Evolutionary conservation across 208 protist species (phyloP).

Genomic region (Leishmania turanica): DNA sequence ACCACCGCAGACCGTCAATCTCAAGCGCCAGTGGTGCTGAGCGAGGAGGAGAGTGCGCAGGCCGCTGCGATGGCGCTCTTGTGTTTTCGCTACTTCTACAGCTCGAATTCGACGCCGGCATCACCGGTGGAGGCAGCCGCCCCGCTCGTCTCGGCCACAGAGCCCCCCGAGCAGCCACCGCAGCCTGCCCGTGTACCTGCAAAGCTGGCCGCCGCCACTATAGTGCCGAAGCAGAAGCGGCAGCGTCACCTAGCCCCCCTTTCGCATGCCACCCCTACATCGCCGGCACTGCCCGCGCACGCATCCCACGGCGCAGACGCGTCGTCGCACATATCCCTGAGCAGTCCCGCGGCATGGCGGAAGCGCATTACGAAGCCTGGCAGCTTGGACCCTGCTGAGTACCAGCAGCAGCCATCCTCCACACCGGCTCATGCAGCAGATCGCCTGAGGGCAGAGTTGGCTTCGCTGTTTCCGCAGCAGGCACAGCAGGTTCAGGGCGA

Average conservation of each 20-base stretch:
- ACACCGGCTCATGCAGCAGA: not conserved
- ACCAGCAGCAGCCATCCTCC: not conserved
- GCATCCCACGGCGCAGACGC: not conserved
- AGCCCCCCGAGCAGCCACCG: not conserved
- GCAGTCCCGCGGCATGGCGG: slow-evolving; percentile 25
- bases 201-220: not conserved
- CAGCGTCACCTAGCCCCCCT: not conserved
- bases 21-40: not conserved
- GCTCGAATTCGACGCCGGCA: not conserved
- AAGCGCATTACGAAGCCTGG: slow-evolving; percentile 16
- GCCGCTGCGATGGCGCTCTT: slow-evolving; percentile 18
- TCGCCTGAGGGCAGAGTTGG: not conserved
- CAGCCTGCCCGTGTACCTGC: not conserved
- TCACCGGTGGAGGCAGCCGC: slow-evolving; percentile 1
- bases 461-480: not conserved
- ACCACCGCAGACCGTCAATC: not conserved
- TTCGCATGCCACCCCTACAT: not conserved
- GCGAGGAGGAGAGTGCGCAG: slow-evolving; percentile 10
- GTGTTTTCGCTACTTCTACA: slow-evolving; percentile 28
- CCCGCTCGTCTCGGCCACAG: not conserved
- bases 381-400: not conserved
- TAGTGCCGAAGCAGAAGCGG: not conserved
- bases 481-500: not conserved
- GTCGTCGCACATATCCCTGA: slow-evolving; percentile 11
- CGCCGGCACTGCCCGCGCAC: not conserved